These are phyloP conservation scores for Leucosporidium creatinivorum DNA, from an alignment of 768 basidiomycete genomes.

Conservation along the genomic window DNA sequence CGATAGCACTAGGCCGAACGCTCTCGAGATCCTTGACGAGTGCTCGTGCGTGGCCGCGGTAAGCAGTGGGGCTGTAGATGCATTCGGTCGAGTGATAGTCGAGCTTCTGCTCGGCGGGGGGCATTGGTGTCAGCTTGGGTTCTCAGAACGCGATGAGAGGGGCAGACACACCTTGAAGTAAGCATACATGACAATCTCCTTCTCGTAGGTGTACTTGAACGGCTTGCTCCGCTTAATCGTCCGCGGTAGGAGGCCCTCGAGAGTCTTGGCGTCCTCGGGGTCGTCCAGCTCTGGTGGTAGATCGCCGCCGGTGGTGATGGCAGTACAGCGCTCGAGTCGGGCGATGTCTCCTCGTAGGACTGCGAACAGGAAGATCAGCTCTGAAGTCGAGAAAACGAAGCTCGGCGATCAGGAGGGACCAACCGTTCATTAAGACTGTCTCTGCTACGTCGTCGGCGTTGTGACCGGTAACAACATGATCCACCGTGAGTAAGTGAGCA, in stretches of 20 bases:
- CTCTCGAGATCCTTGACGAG: constrained; percentile 95
- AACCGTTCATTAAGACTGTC: constrained; percentile 97
- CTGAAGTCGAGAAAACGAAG: not conserved
- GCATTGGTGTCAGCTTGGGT: no score
- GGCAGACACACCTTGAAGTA: constrained; percentile 62
- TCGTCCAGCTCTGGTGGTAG: constrained; percentile 5
- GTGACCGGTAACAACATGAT: constrained; percentile 97
- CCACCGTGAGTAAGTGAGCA: constrained; percentile 75
- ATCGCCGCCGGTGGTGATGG: constrained; percentile 90
- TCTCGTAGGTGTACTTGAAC: constrained; percentile 99
- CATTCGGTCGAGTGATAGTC: constrained; percentile 99
- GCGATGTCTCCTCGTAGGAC: constrained; percentile 98
- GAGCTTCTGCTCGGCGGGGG: constrained; percentile 55
- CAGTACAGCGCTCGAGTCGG: constrained; percentile 82
- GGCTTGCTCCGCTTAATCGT: constrained; percentile 95
- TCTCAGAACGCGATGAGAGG: no score
- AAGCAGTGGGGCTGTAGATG: constrained; percentile 97
- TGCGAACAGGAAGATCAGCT: constrained; percentile 39
- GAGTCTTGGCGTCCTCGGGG: not conserved
- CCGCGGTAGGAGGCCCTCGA: constrained; percentile 15
- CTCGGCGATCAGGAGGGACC: constrained; percentile 36
- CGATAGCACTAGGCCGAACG: constrained; percentile 85
- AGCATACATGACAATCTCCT: constrained; percentile 99
- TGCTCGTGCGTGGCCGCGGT: constrained; percentile 87
- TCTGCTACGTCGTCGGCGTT: constrained; percentile 99